Evolutionary conservation across 805 yeast species (phyloP).

Genomic region (Barnettozyma californica): DNA sequence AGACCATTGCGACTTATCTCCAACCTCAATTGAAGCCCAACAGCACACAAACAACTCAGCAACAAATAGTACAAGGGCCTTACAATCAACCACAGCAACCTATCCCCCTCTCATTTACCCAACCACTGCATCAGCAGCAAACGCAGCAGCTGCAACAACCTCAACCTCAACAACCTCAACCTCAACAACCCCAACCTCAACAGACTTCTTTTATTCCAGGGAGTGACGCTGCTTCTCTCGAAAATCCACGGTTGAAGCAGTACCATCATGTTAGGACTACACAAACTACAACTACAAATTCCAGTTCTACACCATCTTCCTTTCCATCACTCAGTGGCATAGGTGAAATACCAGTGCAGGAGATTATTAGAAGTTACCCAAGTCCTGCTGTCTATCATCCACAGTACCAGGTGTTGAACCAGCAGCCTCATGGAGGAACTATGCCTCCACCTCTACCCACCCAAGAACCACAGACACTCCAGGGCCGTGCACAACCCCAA

Average conservation of each 20-base stretch:
- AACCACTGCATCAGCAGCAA: background rate
- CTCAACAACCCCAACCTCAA: background rate
- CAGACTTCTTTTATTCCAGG: background rate
- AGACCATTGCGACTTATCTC: background rate
- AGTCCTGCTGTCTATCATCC: background rate
- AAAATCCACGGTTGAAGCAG: background rate
- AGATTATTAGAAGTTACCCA: conserved; percentile 16
- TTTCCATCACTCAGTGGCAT: conserved; percentile 1
- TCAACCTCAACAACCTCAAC: background rate
- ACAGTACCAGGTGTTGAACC: background rate
- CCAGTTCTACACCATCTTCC: background rate
- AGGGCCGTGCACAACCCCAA: background rate
- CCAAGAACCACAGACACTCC: background rate
- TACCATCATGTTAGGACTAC: background rate
- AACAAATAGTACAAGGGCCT: background rate
- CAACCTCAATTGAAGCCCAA: background rate
- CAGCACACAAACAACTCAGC: background rate
- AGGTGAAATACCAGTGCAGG: conserved; percentile 21
- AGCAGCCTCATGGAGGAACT: background rate
- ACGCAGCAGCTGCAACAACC: background rate
- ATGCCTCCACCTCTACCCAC: conserved; percentile 10
- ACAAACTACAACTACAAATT: background rate
- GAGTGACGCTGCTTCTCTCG: background rate
- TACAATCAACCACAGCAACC: background rate
- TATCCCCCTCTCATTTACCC: background rate